Conservation (phyloP, 345 rosid species). For the Populus simonii region DNA sequence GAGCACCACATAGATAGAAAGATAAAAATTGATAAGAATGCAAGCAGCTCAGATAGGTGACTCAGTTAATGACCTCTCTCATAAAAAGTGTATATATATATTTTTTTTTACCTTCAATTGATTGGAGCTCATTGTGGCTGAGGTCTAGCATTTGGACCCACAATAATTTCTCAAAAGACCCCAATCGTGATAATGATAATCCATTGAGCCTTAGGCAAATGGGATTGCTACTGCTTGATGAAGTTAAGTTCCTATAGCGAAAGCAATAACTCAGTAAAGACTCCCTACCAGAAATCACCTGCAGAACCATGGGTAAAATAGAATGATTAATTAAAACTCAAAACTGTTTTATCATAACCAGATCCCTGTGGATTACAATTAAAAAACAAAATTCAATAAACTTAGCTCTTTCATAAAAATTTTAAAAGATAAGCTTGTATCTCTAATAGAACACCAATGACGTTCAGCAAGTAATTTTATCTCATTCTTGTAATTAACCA, state of each 20-base stretch:
- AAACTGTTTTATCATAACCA: not conserved
- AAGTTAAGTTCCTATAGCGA: conserved; percentile 31
- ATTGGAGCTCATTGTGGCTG: conserved; percentile 74
- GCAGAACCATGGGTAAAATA: conserved; percentile 35
- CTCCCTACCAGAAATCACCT: conserved; percentile 60
- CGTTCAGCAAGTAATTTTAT: not conserved
- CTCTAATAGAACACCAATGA: not conserved
- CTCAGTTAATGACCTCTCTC: not conserved
- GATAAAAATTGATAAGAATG: not conserved
- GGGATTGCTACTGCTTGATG: conserved; percentile 19
- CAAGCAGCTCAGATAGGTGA: not conserved
- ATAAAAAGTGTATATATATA: not conserved
- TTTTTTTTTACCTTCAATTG: conserved; percentile 59
- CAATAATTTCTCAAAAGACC: conserved; percentile 62
- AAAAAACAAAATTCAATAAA: not conserved
- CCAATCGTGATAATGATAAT: conserved; percentile 62
- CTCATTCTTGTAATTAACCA: not conserved
- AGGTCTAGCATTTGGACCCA: conserved; percentile 95
- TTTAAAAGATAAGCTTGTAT: not conserved
- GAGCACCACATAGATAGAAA: not conserved
- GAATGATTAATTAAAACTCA: not conserved
- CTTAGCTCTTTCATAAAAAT: too few species aligned
- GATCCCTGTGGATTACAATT: not conserved
- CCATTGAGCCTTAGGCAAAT: conserved; percentile 70
- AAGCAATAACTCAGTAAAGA: conserved; percentile 50